Conservation (phyloP, 495 filamentous ascomycete genomes). For the Collariella sp. region DNA sequence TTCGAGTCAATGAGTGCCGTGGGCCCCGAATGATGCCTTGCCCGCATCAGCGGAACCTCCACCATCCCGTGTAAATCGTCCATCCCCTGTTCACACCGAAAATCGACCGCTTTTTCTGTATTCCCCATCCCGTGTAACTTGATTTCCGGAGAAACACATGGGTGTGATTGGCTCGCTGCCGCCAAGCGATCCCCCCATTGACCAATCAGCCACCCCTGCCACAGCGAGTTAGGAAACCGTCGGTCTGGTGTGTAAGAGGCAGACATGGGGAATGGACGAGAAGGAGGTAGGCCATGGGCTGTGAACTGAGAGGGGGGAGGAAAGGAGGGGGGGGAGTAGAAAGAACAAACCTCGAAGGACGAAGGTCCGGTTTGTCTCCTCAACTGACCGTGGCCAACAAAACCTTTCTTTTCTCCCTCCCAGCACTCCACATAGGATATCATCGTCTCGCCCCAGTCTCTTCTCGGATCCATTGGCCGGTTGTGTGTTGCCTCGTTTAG, state of each 20-base stretch:
- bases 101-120: slow-evolving; percentile 6
- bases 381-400: slow-evolving; percentile 3
- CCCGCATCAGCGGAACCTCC: not conserved
- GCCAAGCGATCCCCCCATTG: slow-evolving; percentile 1
- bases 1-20: too few species aligned
- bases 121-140: not conserved
- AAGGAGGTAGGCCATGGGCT: too few species aligned
- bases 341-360: not conserved
- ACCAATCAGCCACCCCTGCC: slow-evolving; percentile 13
- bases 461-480: slow-evolving; percentile 9
- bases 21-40: not conserved
- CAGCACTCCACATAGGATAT: slow-evolving; percentile 1
- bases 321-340: slow-evolving; percentile 4
- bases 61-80: not conserved
- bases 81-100: not conserved
- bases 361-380: not conserved
- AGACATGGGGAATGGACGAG: slow-evolving; percentile 1
- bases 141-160: slow-evolving; percentile 5
- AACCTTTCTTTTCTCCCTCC: slow-evolving; percentile 4
- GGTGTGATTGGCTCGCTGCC: not conserved
- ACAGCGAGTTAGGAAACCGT: slow-evolving; percentile 4
- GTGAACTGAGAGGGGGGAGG: too few species aligned
- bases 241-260: not conserved
- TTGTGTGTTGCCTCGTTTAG: slow-evolving; percentile 15
- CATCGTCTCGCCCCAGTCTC: slow-evolving; percentile 4